A percentile compares a stretch with the other conserved stretches of the same genome.
Evolutionary conservation across 179 eudicot species (phyloP).

Genomic region (Corrigiola litoralis): DNA sequence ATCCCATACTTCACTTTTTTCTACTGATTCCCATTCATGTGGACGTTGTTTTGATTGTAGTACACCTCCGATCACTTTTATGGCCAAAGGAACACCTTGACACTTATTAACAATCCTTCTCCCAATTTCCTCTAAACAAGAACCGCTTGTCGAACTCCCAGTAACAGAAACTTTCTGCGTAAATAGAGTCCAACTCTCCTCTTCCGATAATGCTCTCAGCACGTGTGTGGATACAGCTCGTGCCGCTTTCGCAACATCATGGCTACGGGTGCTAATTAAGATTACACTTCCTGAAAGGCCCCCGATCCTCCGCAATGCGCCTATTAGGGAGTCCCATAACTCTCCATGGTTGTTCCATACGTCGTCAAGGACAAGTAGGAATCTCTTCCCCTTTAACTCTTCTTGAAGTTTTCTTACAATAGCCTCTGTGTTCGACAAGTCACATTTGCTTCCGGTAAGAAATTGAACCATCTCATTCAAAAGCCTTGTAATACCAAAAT

Average conservation of each 20-base stretch:
- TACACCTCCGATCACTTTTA: neutral
- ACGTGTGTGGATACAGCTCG: neutral
- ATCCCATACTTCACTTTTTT: conserved; percentile 15
- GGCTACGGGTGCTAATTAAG: conserved; percentile 16
- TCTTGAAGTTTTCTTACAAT: conserved; percentile 2
- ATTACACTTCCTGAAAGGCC: conserved; percentile 5
- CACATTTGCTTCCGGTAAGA: neutral
- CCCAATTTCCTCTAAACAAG: conserved; percentile 6
- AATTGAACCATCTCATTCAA: conserved; percentile 17
- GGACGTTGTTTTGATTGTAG: neutral
- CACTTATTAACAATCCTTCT: conserved; percentile 7
- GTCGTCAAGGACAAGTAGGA: conserved; percentile 27
- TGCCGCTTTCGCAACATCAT: neutral
- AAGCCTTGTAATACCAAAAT: neutral
- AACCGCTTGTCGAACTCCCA: neutral
- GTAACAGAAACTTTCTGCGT: neutral
- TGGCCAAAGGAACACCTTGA: conserved; percentile 10
- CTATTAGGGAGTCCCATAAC: conserved; percentile 10
- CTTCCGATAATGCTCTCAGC: neutral
- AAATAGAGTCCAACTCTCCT: conserved; percentile 10
- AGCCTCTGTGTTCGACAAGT: conserved; percentile 1
- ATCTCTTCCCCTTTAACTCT: neutral
- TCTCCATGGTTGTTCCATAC: conserved; percentile 13
- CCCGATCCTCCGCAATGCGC: neutral
- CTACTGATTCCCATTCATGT: conserved; percentile 6